Percentiles rank a stretch among this genome's conserved stretches.
Conservation (phyloP, 768 basidiomycete genomes). For the Cystobasidium tubakii region DNA sequence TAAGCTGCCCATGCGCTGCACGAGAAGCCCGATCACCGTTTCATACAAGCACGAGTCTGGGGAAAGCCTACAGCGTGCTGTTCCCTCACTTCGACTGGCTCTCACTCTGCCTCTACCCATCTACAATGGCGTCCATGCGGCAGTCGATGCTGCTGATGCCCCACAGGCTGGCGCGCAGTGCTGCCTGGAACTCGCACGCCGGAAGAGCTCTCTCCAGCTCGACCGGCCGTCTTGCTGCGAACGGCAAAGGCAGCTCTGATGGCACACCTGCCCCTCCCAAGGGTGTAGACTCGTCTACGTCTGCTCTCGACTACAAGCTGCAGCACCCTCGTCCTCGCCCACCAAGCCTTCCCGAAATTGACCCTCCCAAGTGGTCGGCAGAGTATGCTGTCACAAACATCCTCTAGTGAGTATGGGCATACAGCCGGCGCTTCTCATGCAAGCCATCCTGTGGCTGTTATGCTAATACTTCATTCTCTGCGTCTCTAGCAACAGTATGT, state of each 20-base stretch:
- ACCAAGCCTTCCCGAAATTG: conserved; percentile 76
- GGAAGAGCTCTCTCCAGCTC: neutral
- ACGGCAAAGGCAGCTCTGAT: neutral
- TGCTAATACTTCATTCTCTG: neutral
- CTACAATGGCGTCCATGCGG: conserved; percentile 3
- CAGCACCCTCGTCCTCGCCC: conserved; percentile 61
- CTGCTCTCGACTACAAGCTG: conserved; percentile 85
- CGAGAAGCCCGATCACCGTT: too few relatives aligned
- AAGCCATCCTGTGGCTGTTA: conserved; percentile 6
- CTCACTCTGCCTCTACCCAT: neutral
- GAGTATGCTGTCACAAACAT: conserved; percentile 98
- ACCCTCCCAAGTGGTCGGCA: conserved; percentile 74
- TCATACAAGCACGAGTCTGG: too few relatives aligned
- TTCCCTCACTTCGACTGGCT: neutral
- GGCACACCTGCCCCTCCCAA: conserved; percentile 23
- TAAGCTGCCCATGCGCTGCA: too few relatives aligned
- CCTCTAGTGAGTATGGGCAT: conserved; percentile 40
- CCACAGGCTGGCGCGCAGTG: neutral
- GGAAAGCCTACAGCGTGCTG: too few relatives aligned
- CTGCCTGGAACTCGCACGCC: neutral
- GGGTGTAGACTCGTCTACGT: conserved; percentile 59
- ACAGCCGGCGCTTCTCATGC: conserved; percentile 65
- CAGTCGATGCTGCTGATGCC: conserved; percentile 1
- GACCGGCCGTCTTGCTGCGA: neutral
- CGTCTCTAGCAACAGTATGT: neutral